Conservation (phyloP, 192 early-diverging fungal species). For the Funneliformis mosseae region DNA sequence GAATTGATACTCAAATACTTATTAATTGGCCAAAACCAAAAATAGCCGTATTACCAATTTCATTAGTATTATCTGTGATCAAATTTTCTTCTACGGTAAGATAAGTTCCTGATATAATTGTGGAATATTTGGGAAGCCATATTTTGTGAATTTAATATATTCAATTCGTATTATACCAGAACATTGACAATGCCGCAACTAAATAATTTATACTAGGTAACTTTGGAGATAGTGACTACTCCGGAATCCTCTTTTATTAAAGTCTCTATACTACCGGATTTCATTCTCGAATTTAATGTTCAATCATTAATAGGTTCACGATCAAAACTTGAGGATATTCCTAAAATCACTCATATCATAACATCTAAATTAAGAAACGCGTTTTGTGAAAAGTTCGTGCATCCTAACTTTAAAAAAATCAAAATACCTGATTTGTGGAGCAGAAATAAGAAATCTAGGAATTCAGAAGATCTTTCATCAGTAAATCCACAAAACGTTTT, state of each 20-base stretch:
- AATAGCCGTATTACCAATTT: constrained; percentile 91
- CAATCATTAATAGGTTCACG: constrained; percentile 90
- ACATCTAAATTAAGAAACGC: constrained; percentile 65
- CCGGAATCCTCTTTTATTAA: constrained; percentile 54
- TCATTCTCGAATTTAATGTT: constrained; percentile 84
- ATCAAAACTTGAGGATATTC: constrained; percentile 96
- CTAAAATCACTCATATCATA: constrained; percentile 89
- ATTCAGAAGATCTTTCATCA: neutral
- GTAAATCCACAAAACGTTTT: neutral
- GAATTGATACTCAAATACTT: constrained; percentile 87
- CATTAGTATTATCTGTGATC: constrained; percentile 80
- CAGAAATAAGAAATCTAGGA: neutral
- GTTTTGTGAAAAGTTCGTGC: constrained; percentile 76
- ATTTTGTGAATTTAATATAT: neutral
- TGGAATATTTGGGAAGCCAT: neutral
- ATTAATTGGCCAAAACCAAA: constrained; percentile 93
- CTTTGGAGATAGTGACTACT: constrained; percentile 46
- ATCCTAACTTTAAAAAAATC: constrained; percentile 69
- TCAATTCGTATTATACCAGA: neutral
- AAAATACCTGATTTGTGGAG: constrained; percentile 64
- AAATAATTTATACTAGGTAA: constrained; percentile 38
- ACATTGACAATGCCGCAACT: constrained; percentile 3
- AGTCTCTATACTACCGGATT: constrained; percentile 63
- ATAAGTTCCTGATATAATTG: neutral
- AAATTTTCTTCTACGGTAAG: constrained; percentile 89